Conservation (phyloP, 306 rosid species). For the Castanea mollissima region DNA sequence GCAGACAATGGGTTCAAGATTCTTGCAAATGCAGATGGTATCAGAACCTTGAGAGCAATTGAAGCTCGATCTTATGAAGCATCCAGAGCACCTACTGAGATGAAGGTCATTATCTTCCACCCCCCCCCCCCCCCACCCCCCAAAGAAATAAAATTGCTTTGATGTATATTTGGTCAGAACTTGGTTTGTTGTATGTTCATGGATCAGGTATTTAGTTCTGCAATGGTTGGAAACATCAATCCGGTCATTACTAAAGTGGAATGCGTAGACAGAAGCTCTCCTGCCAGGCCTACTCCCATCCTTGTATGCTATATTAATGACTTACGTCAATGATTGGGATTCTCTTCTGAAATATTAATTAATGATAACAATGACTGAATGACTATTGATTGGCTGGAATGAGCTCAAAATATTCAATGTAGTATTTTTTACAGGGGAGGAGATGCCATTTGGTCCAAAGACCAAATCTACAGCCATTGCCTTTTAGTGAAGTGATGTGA, state of each 20-base stretch:
- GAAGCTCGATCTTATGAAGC: conserved; percentile 65
- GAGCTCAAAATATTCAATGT: not conserved
- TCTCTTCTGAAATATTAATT: conserved; percentile 8
- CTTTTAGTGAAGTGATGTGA: not conserved
- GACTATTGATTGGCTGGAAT: not conserved
- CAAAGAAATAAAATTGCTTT: conserved; percentile 2
- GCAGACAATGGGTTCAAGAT: conserved; percentile 71
- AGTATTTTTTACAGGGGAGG: not conserved
- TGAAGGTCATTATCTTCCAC: conserved; percentile 51
- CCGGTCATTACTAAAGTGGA: conserved; percentile 70
- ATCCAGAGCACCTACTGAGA: conserved; percentile 61
- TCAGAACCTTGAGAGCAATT: conserved; percentile 51
- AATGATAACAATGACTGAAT: not conserved
- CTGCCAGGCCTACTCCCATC: conserved; percentile 64
- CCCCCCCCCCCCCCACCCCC: not conserved
- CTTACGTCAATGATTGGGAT: not conserved
- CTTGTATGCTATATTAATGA: conserved; percentile 38
- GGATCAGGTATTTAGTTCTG: conserved; percentile 56
- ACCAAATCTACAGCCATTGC: not conserved
- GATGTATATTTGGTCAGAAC: conserved; percentile 8
- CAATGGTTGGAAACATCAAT: conserved; percentile 47
- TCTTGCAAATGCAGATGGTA: conserved; percentile 72
- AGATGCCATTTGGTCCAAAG: conserved; percentile 2
- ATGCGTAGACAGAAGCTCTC: conserved; percentile 52
- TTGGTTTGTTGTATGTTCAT: not conserved